Conservation (phyloP, 163 green algal species). For the Smithsoniella earleae region DNA sequence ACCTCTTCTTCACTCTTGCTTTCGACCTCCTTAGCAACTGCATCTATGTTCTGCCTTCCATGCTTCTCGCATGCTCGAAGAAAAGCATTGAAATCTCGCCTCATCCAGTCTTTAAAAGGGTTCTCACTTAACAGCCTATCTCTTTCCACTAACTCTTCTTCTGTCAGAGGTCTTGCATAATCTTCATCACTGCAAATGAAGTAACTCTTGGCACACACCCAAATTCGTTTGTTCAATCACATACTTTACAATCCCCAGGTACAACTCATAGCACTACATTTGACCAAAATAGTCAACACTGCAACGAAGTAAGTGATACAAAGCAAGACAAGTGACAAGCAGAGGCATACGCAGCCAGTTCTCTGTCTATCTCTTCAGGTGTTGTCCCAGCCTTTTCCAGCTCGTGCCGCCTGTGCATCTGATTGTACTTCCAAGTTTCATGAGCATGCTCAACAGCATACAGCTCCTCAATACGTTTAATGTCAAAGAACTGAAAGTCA, state of each 20-base stretch:
- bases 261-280: too few species aligned
- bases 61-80: constrained; percentile 85
- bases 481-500: constrained; percentile 98
- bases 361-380: constrained; percentile 22
- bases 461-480: constrained; percentile 57
- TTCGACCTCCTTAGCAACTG: constrained; percentile 85
- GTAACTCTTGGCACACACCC: too few species aligned
- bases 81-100: constrained; percentile 86
- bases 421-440: constrained; percentile 57
- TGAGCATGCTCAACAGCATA: constrained; percentile 80
- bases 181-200: constrained; percentile 22
- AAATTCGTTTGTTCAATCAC: too few species aligned
- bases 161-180: constrained; percentile 53
- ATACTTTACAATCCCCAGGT: too few species aligned
- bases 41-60: constrained; percentile 62
- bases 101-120: constrained; percentile 82
- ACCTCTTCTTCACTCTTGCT: constrained; percentile 91
- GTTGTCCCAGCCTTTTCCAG: constrained; percentile 34
- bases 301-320: too few species aligned
- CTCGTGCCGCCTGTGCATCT: constrained; percentile 34
- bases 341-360: constrained; percentile 8
- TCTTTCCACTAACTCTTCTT: constrained; percentile 69
- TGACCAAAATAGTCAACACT: too few species aligned
- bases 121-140: constrained; percentile 57
- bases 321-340: too few species aligned